Evolutionary conservation across 1,284 basidiomycete genomes (phyloP).

Genomic region (Austropuccinia psidii): DNA sequence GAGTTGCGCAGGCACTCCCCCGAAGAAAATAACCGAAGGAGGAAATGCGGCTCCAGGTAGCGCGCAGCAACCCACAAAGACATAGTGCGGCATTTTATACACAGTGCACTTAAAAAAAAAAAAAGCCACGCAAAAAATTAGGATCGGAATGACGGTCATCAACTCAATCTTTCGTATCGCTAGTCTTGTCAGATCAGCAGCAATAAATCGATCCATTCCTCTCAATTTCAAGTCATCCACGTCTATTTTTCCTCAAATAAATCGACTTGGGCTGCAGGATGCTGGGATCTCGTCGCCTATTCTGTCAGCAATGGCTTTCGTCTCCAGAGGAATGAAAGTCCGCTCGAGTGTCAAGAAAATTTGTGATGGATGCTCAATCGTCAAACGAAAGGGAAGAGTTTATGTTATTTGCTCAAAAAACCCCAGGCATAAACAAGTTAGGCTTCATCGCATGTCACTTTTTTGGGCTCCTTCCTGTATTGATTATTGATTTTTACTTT

Average conservation of each 20-base stretch:
- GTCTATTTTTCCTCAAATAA: background rate
- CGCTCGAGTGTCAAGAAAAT: slow-evolving; percentile 33
- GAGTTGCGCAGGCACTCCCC: too few species aligned
- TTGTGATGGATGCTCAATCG: slow-evolving; percentile 47
- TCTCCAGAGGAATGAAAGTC: slow-evolving; percentile 33
- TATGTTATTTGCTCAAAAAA: slow-evolving; percentile 91
- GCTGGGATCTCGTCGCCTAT: background rate
- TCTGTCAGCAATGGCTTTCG: background rate
- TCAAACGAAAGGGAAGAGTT: slow-evolving; percentile 70
- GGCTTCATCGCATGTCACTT: too few species aligned
- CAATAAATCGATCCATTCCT: background rate
- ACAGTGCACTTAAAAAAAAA: too few species aligned
- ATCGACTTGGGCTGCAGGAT: background rate
- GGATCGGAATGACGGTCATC: background rate
- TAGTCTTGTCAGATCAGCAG: slow-evolving; percentile 4
- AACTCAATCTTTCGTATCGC: background rate
- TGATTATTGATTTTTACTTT: too few species aligned
- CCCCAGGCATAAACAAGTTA: slow-evolving; percentile 97
- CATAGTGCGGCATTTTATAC: too few species aligned
- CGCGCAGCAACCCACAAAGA: too few species aligned
- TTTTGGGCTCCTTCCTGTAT: too few species aligned
- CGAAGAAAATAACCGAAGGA: too few species aligned
- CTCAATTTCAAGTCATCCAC: slow-evolving; percentile 3
- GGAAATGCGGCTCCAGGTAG: too few species aligned
- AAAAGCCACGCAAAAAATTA: too few species aligned